Evolutionary conservation across 371 early-diverging fungal species (phyloP).

Genomic region (Mucor piriformis): DNA sequence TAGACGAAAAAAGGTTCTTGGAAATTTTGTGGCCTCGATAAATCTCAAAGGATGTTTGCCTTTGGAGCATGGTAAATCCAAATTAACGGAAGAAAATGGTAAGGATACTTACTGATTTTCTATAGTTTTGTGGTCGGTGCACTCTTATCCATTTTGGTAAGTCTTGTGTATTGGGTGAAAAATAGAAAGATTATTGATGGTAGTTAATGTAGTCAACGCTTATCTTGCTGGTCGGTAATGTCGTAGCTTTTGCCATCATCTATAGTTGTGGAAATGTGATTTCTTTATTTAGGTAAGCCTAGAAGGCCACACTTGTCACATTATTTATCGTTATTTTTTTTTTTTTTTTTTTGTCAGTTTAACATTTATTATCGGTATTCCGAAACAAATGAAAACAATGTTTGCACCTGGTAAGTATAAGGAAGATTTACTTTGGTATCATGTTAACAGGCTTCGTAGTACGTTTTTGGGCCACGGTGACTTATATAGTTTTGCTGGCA

Average conservation of each 20-base stretch:
- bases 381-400: conserved; percentile 84
- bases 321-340: background rate
- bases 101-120: background rate
- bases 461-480: conserved; percentile 30
- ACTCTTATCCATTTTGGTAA: conserved; percentile 75
- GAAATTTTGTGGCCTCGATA: conserved; percentile 63
- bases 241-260: conserved; percentile 82
- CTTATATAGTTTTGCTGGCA: conserved; percentile 36
- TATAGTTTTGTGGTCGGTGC: conserved; percentile 73
- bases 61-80: conserved; percentile 74
- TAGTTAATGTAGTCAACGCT: conserved; percentile 62
- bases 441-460: conserved; percentile 2
- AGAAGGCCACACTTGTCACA: background rate
- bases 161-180: conserved; percentile 4
- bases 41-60: conserved; percentile 87
- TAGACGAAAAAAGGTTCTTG: conserved; percentile 38
- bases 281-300: conserved; percentile 72
- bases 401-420: conserved; percentile 67
- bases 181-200: background rate
- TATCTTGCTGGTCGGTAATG: conserved; percentile 55
- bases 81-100: too few species aligned
- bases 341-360: conserved; percentile 54
- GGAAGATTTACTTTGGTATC: background rate
- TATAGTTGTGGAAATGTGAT: conserved; percentile 91
- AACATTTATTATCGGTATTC: conserved; percentile 87